phyloP scores from a whole-genome alignment of 805 yeast species.

The Sugiyamaella qingdaonensis region DNA sequence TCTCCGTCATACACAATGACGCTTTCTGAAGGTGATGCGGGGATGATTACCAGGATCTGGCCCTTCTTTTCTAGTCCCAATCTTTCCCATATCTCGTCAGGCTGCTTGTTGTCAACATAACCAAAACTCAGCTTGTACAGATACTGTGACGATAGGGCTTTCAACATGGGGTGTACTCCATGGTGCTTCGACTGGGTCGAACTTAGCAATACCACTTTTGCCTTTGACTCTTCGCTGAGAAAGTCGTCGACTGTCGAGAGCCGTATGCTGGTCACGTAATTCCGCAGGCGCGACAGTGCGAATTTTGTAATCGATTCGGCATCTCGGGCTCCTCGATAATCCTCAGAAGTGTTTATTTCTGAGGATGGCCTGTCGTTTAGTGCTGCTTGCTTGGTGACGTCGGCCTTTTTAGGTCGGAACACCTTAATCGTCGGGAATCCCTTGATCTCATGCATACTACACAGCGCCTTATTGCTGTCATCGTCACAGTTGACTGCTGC shows the following conservation, averaged over 20 bases:
- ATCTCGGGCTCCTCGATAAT: slow-evolving; percentile 30
- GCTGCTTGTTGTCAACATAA: slow-evolving; percentile 24
- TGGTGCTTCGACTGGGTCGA: slow-evolving; percentile 25
- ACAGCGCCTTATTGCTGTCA: slow-evolving; percentile 59
- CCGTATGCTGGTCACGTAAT: slow-evolving; percentile 27
- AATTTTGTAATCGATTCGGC: slow-evolving; percentile 26
- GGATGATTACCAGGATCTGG: slow-evolving; percentile 24
- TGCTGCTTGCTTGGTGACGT: slow-evolving; percentile 6
- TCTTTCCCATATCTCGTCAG: slow-evolving; percentile 25
- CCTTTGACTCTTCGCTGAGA: slow-evolving; percentile 22
- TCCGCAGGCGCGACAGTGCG: slow-evolving; percentile 27
- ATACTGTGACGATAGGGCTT: slow-evolving; percentile 30
- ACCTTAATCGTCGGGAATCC: slow-evolving; percentile 85
- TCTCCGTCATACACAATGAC: slow-evolving; percentile 28
- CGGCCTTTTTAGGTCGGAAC: slow-evolving; percentile 71
- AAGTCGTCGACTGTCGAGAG: slow-evolving; percentile 23
- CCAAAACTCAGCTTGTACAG: slow-evolving; percentile 29
- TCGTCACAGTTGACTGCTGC: slow-evolving; percentile 82
- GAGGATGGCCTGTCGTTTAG: slow-evolving; percentile 22
- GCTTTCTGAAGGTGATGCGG: slow-evolving; percentile 20
- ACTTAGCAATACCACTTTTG: slow-evolving; percentile 29
- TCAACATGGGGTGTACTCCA: slow-evolving; percentile 29
- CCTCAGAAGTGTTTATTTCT: slow-evolving; percentile 15
- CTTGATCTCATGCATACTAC: slow-evolving; percentile 58
- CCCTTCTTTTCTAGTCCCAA: slow-evolving; percentile 23